These are phyloP conservation scores for Antrodiella citrinella DNA, from an alignment of 768 basidiomycete genomes.

Conservation along the genomic window DNA sequence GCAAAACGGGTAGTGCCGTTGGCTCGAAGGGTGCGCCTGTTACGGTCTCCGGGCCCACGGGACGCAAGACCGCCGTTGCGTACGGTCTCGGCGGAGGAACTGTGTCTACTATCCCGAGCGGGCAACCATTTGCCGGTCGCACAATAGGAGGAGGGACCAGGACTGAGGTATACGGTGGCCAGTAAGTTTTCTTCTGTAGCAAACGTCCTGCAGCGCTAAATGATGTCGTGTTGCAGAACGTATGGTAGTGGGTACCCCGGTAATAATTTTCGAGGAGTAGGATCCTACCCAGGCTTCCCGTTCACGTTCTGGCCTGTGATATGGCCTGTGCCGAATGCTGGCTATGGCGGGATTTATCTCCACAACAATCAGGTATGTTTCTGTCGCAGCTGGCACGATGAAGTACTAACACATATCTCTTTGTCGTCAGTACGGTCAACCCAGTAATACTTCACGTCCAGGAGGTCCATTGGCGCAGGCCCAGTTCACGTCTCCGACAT, in stretches of 20 bases:
- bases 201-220: no score
- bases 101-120: neutral
- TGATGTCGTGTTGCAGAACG: conserved; percentile 31
- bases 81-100: neutral
- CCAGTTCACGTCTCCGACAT: conserved; percentile 20
- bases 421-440: conserved; percentile 25
- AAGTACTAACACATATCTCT: neutral
- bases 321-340: conserved; percentile 30
- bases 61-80: neutral
- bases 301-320: conserved; percentile 61
- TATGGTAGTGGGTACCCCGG: conserved; percentile 61
- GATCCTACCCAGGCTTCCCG: conserved; percentile 44
- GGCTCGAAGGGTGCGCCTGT: neutral
- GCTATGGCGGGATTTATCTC: conserved; percentile 26
- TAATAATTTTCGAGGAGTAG: conserved; percentile 28
- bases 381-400: no score
- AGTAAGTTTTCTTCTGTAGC: neutral
- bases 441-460: conserved; percentile 28
- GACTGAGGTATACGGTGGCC: neutral
- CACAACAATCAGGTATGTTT: conserved; percentile 33
- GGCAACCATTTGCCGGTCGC: neutral
- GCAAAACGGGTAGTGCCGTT: neutral
- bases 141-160: neutral
- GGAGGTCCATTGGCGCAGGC: conserved; percentile 24
- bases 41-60: neutral